Base-by-base conservation (phyloP, 495 filamentous ascomycete species). In the Podospora conica region DNA sequence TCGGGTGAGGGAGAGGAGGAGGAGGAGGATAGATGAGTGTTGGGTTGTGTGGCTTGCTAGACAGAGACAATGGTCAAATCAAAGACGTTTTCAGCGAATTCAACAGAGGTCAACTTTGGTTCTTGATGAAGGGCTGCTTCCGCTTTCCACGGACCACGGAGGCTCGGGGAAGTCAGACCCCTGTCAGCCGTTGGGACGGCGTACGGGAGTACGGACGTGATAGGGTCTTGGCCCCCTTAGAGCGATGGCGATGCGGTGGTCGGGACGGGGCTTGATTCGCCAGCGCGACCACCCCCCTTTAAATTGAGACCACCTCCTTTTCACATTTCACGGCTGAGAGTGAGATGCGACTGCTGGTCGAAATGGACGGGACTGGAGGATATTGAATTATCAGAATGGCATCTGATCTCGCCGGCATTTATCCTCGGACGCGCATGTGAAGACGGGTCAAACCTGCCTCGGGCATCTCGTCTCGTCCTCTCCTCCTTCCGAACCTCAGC, bases 221-320 rank as follows among this genome's bases (percentile, higher is more conserved):
- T 63, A 63, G 61, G 61, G 40, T 48, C 40, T 48, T 48, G 40
- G 40, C 40, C 29, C 40, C 11, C 40, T 48, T 48, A 18, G 40
- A 48, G 40, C 24, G 33, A n/a, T 18, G 11, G 12, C n/a, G 29
- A 62, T 18, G 25, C 23, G 9, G 40, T 15, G 27, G 29, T 22
- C 18, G 23, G 31, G 5, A 28, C 60, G 61, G 22, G 33, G n/a
- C 29, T 25, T 69, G 67, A 69, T 69, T 69, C 67, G 67, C 55
- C 60, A 53, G 57, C 55, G 60, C 55, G 55, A 60, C 60, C 53
- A 12, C 29, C 31, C 27, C 40, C 27, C 53, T 15, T 66, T 63
- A 63, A 69, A 66, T 69, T 69, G 64, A 64, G 63, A 69, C 58
- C 59, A 60, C 29, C 60, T 48, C 40, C 15, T 48, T 48, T n/a